Percentiles rank a stretch among this genome's conserved stretches.
phyloP scores from a whole-genome alignment of 2,329 filamentous ascomycete genomes.

The Cordyceps cateniannulata region DNA sequence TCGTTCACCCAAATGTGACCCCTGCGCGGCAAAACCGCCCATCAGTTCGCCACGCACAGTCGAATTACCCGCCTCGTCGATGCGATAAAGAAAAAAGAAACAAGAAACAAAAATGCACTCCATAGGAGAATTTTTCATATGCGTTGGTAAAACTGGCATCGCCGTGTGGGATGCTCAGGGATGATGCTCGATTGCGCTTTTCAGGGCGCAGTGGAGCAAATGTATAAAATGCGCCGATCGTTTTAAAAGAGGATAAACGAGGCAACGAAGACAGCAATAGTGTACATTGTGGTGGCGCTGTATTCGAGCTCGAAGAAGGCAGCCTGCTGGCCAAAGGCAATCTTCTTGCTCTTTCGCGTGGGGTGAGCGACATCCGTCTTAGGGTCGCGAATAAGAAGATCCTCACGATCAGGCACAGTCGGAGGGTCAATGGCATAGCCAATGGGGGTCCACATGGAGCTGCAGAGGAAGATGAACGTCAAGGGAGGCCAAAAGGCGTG shows the following conservation, averaged over 20 bases:
- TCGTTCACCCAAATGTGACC: slow-evolving; percentile 5
- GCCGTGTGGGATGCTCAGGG: background rate
- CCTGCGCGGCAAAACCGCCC: background rate
- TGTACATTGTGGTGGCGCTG: slow-evolving; percentile 43
- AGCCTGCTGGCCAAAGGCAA: slow-evolving; percentile 46
- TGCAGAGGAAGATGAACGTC: slow-evolving; percentile 49
- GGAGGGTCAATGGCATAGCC: slow-evolving; percentile 56
- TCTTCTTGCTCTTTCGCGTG: slow-evolving; percentile 44
- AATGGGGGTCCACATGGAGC: slow-evolving; percentile 52
- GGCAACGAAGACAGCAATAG: slow-evolving; percentile 41
- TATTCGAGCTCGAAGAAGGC: slow-evolving; percentile 52
- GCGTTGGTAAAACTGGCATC: background rate
- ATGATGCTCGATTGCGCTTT: background rate
- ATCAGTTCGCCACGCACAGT: background rate
- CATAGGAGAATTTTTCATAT: background rate
- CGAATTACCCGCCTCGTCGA: background rate
- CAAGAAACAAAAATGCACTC: background rate
- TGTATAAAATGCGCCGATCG: background rate
- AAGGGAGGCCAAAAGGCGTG: slow-evolving; percentile 58
- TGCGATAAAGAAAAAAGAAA: slow-evolving; percentile 1
- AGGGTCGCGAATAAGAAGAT: slow-evolving; percentile 47
- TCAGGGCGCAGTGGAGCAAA: background rate
- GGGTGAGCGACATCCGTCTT: slow-evolving; percentile 50
- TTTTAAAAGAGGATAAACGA: slow-evolving; percentile 25
- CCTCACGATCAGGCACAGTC: slow-evolving; percentile 48